Evolutionary conservation across 2,329 filamentous ascomycete genomes (phyloP).

Genomic region (Mycosphaerella sp.): DNA sequence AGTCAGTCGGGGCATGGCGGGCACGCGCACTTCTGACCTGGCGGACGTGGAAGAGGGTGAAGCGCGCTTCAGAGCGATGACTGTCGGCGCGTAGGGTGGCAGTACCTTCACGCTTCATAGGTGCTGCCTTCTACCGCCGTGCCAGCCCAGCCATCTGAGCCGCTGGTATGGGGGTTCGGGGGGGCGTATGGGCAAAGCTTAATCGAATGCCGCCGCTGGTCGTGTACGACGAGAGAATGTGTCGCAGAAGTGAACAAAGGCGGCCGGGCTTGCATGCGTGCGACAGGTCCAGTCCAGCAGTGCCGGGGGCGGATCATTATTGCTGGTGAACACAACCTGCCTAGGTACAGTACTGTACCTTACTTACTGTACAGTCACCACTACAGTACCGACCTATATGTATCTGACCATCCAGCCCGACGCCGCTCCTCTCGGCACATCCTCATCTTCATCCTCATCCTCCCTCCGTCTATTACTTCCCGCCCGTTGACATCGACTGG

Average conservation of each 20-base stretch:
- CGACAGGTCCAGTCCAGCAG: conserved; percentile 22
- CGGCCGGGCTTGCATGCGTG: conserved; percentile 31
- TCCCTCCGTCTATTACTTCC: conserved; percentile 17
- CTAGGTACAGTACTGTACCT: too few species aligned
- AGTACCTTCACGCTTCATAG: conserved; percentile 22
- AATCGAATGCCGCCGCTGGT: conserved; percentile 11
- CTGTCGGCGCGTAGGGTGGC: neutral
- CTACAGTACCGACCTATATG: conserved; percentile 20
- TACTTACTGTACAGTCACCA: too few species aligned
- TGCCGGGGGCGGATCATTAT: neutral
- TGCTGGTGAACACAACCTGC: too few species aligned
- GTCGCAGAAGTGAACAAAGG: conserved; percentile 26
- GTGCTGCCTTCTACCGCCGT: conserved; percentile 10
- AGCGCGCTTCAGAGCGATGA: conserved; percentile 1
- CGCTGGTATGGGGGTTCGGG: conserved; percentile 20
- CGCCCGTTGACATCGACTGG: conserved; percentile 12
- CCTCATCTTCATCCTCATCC: too few species aligned
- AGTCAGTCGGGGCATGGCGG: conserved; percentile 4
- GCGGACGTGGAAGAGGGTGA: neutral
- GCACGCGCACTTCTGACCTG: conserved; percentile 2
- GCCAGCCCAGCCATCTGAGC: conserved; percentile 12
- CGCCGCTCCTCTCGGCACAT: conserved; percentile 12
- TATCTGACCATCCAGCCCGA: conserved; percentile 14
- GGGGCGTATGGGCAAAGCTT: conserved; percentile 20
- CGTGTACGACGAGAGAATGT: conserved; percentile 22